phyloP scores from a whole-genome alignment of 129 eudicot species.

The Flaveria sonorensis region DNA sequence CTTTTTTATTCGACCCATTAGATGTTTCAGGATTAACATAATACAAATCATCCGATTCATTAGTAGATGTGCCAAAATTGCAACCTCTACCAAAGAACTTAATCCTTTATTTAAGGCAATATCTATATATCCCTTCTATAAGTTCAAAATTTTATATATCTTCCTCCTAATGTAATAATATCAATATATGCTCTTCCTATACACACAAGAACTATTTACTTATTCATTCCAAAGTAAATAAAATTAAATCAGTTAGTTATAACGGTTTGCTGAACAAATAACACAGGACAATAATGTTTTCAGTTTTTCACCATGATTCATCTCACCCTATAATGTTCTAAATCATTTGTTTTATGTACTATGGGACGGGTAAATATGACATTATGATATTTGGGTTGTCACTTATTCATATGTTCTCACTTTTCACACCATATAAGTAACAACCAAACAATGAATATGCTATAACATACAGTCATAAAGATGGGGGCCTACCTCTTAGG shows the following conservation, averaged over 20 bases:
- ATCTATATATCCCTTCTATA: no score
- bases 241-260: not conserved
- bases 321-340: not conserved
- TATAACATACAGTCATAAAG: slow-evolving; percentile 2
- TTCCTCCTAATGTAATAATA: no score
- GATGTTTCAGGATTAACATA: not conserved
- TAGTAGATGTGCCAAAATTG: not conserved
- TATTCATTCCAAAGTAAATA: not conserved
- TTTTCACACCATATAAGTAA: not conserved
- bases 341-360: not conserved
- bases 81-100: not conserved
- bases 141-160: no score
- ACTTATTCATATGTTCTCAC: not conserved
- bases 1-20: not conserved
- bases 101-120: no score
- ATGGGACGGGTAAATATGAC: not conserved
- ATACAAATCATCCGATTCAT: not conserved
- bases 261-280: not conserved
- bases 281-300: not conserved
- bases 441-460: not conserved
- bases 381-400: not conserved
- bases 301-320: not conserved
- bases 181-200: not conserved
- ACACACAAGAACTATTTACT: no score
- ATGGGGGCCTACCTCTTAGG: slow-evolving; percentile 36